phyloP scores from a whole-genome alignment of 768 basidiomycete species.

The Lactarius quietus region DNA sequence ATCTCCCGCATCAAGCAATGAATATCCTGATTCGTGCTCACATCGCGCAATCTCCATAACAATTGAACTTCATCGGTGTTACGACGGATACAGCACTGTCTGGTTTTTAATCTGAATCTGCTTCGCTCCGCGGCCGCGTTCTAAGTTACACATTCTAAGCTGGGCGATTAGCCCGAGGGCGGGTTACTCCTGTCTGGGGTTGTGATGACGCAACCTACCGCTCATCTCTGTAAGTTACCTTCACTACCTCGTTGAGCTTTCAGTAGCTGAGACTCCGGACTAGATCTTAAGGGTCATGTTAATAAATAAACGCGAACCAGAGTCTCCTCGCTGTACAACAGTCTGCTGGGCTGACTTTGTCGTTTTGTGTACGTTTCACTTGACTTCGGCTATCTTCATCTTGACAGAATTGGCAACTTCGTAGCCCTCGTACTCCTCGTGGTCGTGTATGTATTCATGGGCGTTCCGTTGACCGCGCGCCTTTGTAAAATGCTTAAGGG shows the following conservation, averaged over 20 bases:
- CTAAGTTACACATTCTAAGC: background rate
- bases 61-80: too few relatives aligned
- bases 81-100: background rate
- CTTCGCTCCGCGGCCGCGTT: background rate
- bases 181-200: background rate
- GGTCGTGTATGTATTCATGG: slow-evolving; percentile 28
- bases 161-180: slow-evolving; percentile 4
- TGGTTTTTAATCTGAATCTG: background rate
- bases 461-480: slow-evolving; percentile 26
- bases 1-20: too few relatives aligned
- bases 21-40: background rate
- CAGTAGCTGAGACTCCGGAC: background rate
- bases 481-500: slow-evolving; percentile 20
- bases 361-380: slow-evolving; percentile 25
- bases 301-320: slow-evolving; percentile 6
- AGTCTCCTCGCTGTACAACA: slow-evolving; percentile 5
- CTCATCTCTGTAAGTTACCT: background rate
- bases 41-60: background rate
- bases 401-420: background rate
- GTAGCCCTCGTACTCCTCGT: slow-evolving; percentile 26
- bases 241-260: background rate
- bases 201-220: background rate
- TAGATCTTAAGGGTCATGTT: background rate
- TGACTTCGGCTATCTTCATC: background rate
- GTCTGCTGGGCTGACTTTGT: slow-evolving; percentile 26